Percentiles rank a stretch among this genome's conserved stretches.
These are phyloP conservation scores for Fusarium sp. DNA, from an alignment of 2,329 filamentous ascomycete genomes.

Conservation along the genomic window DNA sequence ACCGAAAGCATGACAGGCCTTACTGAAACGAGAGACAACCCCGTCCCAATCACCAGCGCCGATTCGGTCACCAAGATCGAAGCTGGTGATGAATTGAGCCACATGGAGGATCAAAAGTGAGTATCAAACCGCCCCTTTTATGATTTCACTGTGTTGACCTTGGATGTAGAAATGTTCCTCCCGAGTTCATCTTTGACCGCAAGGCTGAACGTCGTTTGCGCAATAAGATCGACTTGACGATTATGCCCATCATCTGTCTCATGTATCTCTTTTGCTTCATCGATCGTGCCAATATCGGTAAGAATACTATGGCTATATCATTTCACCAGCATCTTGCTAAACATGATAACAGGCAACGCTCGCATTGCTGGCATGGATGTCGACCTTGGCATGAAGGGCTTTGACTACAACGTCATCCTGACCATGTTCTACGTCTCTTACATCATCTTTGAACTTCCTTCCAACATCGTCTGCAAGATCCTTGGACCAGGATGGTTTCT, in stretches of 20 bases:
- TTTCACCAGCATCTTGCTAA: not conserved
- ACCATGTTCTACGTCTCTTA: conserved; percentile 72
- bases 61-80: conserved; percentile 7
- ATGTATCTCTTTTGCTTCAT: conserved; percentile 70
- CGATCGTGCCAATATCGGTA: conserved; percentile 78
- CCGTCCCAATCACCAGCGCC: not conserved
- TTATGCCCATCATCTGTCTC: conserved; percentile 21
- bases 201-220: conserved; percentile 2
- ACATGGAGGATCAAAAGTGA: not conserved
- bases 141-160: not conserved
- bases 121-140: not conserved
- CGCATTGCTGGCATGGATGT: conserved; percentile 66
- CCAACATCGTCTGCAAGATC: conserved; percentile 72
- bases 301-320: not conserved
- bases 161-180: not conserved
- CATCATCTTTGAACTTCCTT: conserved; percentile 74
- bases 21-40: not conserved
- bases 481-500: conserved; percentile 75
- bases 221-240: conserved; percentile 6
- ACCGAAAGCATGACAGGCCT: not conserved
- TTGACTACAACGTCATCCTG: conserved; percentile 70
- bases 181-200: not conserved
- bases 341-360: conserved; percentile 52
- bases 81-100: not conserved
- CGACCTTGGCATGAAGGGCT: conserved; percentile 63